These are phyloP conservation scores for Bruguiera sexangula DNA, from an alignment of 345 rosid genomes.

Conservation along the genomic window DNA sequence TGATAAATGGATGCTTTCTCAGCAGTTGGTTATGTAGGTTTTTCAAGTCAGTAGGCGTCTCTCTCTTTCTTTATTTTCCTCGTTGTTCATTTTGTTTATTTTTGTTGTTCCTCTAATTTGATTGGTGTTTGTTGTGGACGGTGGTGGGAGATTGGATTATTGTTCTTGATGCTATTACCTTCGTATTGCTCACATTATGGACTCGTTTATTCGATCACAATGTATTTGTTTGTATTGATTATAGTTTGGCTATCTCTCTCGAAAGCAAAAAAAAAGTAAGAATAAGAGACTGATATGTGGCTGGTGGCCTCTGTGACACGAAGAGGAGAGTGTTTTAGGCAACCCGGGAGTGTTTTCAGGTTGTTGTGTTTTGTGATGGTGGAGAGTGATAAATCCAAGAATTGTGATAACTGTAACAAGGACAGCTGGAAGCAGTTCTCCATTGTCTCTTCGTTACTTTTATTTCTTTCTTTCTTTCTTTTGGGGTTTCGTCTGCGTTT, in stretches of 20 bases:
- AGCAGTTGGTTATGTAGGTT: background rate
- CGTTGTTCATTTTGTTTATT: background rate
- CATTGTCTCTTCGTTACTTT: background rate
- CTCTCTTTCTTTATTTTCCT: background rate
- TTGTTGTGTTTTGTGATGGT: no score
- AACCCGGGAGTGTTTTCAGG: no score
- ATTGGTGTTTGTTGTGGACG: constrained; percentile 5
- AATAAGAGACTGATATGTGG: no score
- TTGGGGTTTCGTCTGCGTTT: no score
- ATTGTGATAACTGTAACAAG: background rate
- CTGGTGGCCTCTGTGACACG: no score
- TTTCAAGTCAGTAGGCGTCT: constrained; percentile 4
- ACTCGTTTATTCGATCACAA: background rate
- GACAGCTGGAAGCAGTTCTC: background rate
- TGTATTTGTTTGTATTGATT: no score
- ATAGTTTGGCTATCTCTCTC: no score
- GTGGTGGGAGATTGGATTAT: constrained; percentile 34
- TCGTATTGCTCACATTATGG: no score
- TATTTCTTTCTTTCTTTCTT: no score
- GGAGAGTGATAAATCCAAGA: no score
- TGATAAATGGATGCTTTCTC: background rate
- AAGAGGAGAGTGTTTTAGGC: no score
- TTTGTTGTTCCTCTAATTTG: constrained; percentile 10
- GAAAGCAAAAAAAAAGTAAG: no score
- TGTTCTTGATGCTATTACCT: background rate